Evolutionary conservation across 1,139 yeast species (phyloP).

Genomic region (Yamadazyma atmosphaerica): DNA sequence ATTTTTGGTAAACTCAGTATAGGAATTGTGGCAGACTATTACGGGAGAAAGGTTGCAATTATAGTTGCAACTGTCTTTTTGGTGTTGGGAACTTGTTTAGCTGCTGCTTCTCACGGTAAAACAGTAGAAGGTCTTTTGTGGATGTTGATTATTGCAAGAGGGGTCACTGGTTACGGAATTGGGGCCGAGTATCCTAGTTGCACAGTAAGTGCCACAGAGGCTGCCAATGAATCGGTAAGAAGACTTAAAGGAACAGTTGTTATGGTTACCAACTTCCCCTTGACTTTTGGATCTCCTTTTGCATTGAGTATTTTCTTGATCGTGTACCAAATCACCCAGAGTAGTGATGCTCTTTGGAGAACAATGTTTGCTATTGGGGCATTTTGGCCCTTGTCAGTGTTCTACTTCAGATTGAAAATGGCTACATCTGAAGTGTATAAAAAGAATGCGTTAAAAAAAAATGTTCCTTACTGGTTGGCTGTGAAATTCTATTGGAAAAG

Average conservation of each 20-base stretch:
- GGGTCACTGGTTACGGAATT: constrained; percentile 71
- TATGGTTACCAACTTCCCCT: constrained; percentile 69
- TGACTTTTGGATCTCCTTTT: constrained; percentile 76
- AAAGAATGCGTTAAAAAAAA: constrained; percentile 43
- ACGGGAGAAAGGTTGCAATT: constrained; percentile 51
- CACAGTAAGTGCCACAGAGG: constrained; percentile 68
- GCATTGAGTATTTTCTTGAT: constrained; percentile 67
- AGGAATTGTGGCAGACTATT: constrained; percentile 46
- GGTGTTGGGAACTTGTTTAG: constrained; percentile 44
- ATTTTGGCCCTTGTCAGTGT: constrained; percentile 71
- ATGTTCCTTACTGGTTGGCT: constrained; percentile 49
- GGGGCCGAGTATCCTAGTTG: constrained; percentile 80
- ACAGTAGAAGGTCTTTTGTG: constrained; percentile 54
- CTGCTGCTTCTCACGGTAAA: constrained; percentile 51
- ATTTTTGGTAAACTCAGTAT: constrained; percentile 49
- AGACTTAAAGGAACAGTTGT: constrained; percentile 66
- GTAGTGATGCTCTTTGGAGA: constrained; percentile 66
- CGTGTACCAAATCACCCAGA: constrained; percentile 57
- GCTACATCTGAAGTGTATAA: constrained; percentile 58
- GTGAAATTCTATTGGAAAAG: constrained; percentile 49
- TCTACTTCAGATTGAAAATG: constrained; percentile 71
- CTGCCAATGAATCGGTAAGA: constrained; percentile 63
- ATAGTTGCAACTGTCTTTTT: constrained; percentile 45
- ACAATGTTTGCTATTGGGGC: constrained; percentile 74
- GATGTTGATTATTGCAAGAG: constrained; percentile 70